A percentile compares a stretch with the other conserved stretches of the same genome.
phyloP scores from a whole-genome alignment of 2,329 filamentous ascomycete genomes.

The Aureobasidium pullulans region DNA sequence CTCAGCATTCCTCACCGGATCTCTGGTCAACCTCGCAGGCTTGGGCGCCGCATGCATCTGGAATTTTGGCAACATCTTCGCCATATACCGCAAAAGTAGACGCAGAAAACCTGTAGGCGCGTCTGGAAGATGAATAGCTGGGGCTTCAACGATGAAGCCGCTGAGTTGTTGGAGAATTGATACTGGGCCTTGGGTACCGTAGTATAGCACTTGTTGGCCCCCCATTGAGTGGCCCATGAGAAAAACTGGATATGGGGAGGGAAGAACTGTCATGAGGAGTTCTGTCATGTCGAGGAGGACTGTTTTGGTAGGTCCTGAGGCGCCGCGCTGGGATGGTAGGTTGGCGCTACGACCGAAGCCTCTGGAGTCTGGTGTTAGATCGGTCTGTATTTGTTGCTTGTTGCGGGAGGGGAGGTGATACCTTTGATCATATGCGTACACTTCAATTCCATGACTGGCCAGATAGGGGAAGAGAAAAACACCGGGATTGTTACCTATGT shows the following conservation, averaged over 20 bases:
- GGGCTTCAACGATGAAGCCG: conserved; percentile 67
- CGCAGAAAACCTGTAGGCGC: conserved; percentile 55
- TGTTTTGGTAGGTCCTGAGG: conserved; percentile 63
- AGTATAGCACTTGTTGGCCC: conserved; percentile 66
- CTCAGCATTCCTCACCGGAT: conserved; percentile 53
- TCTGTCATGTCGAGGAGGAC: conserved; percentile 73
- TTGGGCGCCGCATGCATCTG: conserved; percentile 41
- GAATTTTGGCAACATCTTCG: too few species aligned
- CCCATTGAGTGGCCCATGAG: conserved; percentile 90
- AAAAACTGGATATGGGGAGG: conserved; percentile 56
- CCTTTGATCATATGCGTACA: conserved; percentile 71
- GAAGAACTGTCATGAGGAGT: conserved; percentile 57
- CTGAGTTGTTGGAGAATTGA: conserved; percentile 54
- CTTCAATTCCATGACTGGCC: conserved; percentile 63
- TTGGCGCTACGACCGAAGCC: conserved; percentile 76
- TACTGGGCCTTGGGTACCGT: conserved; percentile 38
- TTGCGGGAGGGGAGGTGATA: neutral
- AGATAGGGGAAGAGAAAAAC: conserved; percentile 61
- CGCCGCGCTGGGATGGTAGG: conserved; percentile 55
- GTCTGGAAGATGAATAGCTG: conserved; percentile 63
- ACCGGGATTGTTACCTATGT: conserved; percentile 52
- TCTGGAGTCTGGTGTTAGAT: conserved; percentile 20
- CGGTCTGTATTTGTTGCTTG: conserved; percentile 1
- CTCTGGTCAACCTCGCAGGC: conserved; percentile 57
- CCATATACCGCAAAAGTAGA: conserved; percentile 60